Evolutionary conservation across 805 yeast genomes (phyloP).

Genomic region (Hanseniaspora vineae): DNA sequence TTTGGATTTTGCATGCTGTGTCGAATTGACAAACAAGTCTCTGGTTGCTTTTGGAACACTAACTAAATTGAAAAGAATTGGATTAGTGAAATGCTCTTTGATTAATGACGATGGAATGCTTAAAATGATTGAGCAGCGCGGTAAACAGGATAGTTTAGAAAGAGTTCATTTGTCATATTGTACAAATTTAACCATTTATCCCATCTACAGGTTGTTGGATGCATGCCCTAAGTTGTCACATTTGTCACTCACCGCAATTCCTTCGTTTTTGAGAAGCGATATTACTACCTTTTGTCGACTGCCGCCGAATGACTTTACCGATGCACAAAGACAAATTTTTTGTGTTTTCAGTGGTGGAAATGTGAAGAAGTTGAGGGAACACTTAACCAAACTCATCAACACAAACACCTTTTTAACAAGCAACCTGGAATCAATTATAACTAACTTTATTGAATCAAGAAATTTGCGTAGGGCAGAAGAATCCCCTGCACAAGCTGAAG

Average conservation of each 20-base stretch:
- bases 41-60: conserved; percentile 62
- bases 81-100: conserved; percentile 80
- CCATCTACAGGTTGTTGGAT: conserved; percentile 61
- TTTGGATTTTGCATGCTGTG: conserved; percentile 90
- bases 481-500: conserved; percentile 16
- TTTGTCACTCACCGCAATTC: conserved; percentile 81
- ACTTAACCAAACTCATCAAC: conserved; percentile 35
- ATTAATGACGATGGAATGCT: conserved; percentile 77
- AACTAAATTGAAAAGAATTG: conserved; percentile 77
- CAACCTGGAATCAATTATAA: conserved; percentile 20
- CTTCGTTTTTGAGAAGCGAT: conserved; percentile 78
- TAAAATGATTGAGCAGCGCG: conserved; percentile 53
- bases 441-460: conserved; percentile 17
- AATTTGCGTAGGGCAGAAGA: conserved; percentile 16
- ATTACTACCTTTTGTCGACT: conserved; percentile 78
- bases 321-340: conserved; percentile 70
- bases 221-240: conserved; percentile 83
- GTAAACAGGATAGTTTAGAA: conserved; percentile 71
- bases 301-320: conserved; percentile 86
- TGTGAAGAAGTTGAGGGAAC: conserved; percentile 60
- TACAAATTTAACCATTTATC: conserved; percentile 61
- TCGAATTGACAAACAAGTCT: conserved; percentile 74
- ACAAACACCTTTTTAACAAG: conserved; percentile 23
- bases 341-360: conserved; percentile 93
- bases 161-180: conserved; percentile 91